phyloP scores from a whole-genome alignment of 1,284 basidiomycete genomes.

The Sporisorium sorghi region DNA sequence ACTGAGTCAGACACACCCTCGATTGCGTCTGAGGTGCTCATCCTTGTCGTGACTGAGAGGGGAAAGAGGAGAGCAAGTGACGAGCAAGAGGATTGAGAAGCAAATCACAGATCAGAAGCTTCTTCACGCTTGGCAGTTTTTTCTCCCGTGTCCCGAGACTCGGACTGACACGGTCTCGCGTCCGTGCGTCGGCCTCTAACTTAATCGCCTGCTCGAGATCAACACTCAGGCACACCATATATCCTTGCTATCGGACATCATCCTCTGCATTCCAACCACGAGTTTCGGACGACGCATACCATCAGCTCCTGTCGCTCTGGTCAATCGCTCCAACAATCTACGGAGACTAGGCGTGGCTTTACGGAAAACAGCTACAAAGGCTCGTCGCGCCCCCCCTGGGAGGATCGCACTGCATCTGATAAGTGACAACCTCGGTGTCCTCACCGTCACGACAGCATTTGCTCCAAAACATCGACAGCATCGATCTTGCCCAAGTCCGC shows the following conservation, averaged over 20 bases:
- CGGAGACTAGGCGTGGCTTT: not conserved
- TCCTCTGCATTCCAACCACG: not conserved
- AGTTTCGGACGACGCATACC: not conserved
- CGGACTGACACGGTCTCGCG: constrained; percentile 18
- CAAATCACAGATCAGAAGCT: not conserved
- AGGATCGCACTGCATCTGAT: no score
- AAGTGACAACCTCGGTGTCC: not conserved
- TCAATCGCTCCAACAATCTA: not conserved
- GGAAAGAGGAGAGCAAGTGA: not conserved
- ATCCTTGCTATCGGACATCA: constrained; percentile 3
- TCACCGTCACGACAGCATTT: not conserved
- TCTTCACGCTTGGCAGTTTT: not conserved
- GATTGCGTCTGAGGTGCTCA: constrained; percentile 13
- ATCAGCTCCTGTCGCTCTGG: not conserved
- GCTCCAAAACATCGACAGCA: not conserved
- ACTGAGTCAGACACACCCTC: not conserved
- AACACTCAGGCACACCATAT: constrained; percentile 16
- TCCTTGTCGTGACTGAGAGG: constrained; percentile 3
- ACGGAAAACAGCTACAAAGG: not conserved
- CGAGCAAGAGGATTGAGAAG: not conserved
- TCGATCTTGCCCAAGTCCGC: no score
- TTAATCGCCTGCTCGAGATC: constrained; percentile 28
- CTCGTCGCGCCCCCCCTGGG: not conserved
- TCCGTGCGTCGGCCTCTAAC: constrained; percentile 31
- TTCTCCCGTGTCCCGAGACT: constrained; percentile 15